Base-by-base conservation (phyloP, 257 asterid genomes). In the Capsicum chinense region DNA sequence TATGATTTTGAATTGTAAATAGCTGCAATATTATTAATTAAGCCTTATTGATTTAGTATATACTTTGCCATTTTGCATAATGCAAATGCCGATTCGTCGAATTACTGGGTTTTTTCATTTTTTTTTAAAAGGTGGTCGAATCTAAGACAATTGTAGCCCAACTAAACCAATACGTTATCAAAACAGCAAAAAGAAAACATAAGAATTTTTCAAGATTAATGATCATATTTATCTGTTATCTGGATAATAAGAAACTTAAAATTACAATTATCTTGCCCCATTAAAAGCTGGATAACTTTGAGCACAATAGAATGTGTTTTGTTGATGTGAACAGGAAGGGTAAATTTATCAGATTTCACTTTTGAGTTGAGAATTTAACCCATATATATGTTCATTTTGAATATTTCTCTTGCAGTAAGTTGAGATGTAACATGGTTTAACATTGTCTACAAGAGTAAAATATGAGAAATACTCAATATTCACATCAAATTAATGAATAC, bases 1-100 rank as follows among this genome's bases (percentile, higher is more conserved):
- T 66, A 56, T 66, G 63, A 8, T 54, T 74, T 74, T 52, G 48
- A 78, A 78, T 9, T 78, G 81, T 78, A 17, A 26, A 78, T 78
- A 78, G 50, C 15, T 54, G 81, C 81, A 78, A 26, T 52, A 5
- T 35, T 33, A 79, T 58, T 39, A 79, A 79, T 57, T 57, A 79
- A 57, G 62, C 47, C 63, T 35, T 35, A 3, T 56, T 56, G 7
- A 80, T 80, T 39, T 80, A 57, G 39, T 60, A 57, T 17, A 80
- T 17, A 80, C 13, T 52, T 79, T 58, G 42, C 6, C 71, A 59
- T 39, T 57, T 16, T 19, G 80, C 33, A 47, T 71, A 19, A 26
- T 12, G 44, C 44, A 26, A 11, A 64, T 64, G 7, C 33, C 13
- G 44, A 21, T 66, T 26, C 26, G 15, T 37, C 13, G 12, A 68